Conservation (phyloP, 345 rosid genomes). For the Hirschfeldia incana region DNA sequence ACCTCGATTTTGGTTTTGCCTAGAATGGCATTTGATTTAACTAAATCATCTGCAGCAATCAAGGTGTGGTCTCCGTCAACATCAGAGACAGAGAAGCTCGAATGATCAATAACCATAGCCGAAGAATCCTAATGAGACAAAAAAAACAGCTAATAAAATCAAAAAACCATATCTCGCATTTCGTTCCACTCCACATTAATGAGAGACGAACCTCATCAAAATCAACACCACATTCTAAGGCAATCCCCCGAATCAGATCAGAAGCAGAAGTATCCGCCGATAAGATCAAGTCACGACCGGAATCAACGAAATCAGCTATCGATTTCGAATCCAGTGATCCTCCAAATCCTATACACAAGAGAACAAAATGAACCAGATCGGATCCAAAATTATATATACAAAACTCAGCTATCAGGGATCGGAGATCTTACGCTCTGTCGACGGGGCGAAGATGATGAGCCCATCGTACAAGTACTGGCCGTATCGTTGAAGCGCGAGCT, state of each 20-base stretch:
- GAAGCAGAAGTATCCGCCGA: constrained; percentile 67
- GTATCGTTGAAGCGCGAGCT: constrained; percentile 60
- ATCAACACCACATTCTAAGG: constrained; percentile 67
- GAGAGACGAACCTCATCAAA: constrained; percentile 63
- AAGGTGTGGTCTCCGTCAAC: constrained; percentile 61
- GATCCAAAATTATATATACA: background rate
- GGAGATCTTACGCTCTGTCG: constrained; percentile 55
- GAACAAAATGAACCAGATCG: background rate
- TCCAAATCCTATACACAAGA: constrained; percentile 47
- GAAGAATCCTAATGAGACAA: constrained; percentile 51
- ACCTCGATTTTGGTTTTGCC: constrained; percentile 62
- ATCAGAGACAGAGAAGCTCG: constrained; percentile 41
- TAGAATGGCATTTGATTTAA: constrained; percentile 54
- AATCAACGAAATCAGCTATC: constrained; percentile 70
- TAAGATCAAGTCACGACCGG: constrained; percentile 64
- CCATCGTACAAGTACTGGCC: constrained; percentile 67
- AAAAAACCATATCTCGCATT: constrained; percentile 5
- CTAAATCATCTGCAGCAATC: constrained; percentile 56
- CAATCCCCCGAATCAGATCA: constrained; percentile 54
- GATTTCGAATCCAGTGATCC: constrained; percentile 58
- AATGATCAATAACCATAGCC: constrained; percentile 66
- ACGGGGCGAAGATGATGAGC: constrained; percentile 59
- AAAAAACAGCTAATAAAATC: constrained; percentile 4
- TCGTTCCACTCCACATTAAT: background rate
- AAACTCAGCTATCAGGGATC: background rate